Evolutionary conservation across 805 yeast species (phyloP), one percentile per base, ranked within the genome.

Genomic region (Ogataea glucozyma): DNA sequence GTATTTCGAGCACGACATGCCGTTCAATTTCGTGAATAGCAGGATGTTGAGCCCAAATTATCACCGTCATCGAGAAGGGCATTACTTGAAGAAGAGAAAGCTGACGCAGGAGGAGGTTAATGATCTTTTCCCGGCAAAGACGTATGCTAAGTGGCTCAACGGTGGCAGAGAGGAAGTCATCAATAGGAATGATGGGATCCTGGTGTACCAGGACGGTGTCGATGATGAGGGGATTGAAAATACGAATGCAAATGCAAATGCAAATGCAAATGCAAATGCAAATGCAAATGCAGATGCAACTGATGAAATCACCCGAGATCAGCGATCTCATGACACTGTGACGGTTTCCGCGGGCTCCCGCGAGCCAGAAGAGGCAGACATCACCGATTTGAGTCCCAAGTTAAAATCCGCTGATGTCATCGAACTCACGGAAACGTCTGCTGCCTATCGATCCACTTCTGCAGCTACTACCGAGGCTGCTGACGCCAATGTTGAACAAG

Each of bases 91-190:
- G 43, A 78, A 75, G 70, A 71, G 74, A 57, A 74, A 75, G 53
- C 64, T 78, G 31, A 68, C 81, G 1, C 75, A 69, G 41, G 73
- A 69, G 21, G 81, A 82, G 55, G 83, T 81, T n/a, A 79, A 81
- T 31, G 68, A 69, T 19, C 60, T 80, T 39, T 82, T 82, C 57
- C 88, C 88, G 1, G 56, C 66, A 17, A 72, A 77, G 46, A 71
- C 81, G 2, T 82, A 81, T 54, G 61, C 66, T 34, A 73, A 78
- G 41, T 82, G 87, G 87, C 59, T 79, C 22, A 68, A 73, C 46
- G 83, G 82, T 24, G 87, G 85, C 14, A 71, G 73, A 40, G 83
- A 78, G 51, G 68, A 71, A 26, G 78, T 76, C 51, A 64, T 66
- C 12, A 60, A 65, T 32, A 56, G 79, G 40, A 78, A 69, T 38